phyloP scores from a whole-genome alignment of 257 asterid species.

The Solanum bukasovii region DNA sequence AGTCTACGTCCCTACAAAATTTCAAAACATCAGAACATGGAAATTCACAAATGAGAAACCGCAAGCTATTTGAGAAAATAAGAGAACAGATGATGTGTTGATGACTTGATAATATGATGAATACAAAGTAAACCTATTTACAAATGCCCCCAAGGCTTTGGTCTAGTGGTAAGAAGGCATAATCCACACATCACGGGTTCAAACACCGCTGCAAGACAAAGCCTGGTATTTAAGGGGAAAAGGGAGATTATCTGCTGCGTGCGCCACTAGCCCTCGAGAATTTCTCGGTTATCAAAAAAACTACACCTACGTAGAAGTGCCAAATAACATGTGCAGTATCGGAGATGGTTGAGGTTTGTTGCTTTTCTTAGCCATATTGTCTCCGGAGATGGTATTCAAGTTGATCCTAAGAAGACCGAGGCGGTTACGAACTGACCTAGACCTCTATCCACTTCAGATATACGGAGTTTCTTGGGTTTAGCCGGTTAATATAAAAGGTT shows the following conservation, averaged over 20 bases:
- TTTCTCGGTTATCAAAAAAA: background rate
- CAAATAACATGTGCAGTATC: background rate
- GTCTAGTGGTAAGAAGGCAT: background rate
- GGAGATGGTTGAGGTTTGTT: too few species aligned
- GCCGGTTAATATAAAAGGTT: too few species aligned
- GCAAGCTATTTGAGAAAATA: background rate
- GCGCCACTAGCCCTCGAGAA: background rate
- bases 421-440: too few species aligned
- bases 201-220: background rate
- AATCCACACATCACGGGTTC: background rate
- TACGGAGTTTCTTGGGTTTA: too few species aligned
- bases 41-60: background rate
- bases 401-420: too few species aligned
- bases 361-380: too few species aligned
- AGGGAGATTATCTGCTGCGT: background rate
- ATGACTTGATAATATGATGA: background rate
- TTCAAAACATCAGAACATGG: constrained; percentile 4
- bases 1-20: constrained; percentile 60
- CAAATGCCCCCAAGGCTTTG: background rate
- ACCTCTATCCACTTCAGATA: too few species aligned
- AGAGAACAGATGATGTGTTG: background rate
- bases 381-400: too few species aligned
- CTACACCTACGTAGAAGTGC: background rate
- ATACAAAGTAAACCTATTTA: background rate
- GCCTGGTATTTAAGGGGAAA: background rate